Conservation (phyloP, 495 filamentous ascomycete genomes). For the Podospora appendiculata region DNA sequence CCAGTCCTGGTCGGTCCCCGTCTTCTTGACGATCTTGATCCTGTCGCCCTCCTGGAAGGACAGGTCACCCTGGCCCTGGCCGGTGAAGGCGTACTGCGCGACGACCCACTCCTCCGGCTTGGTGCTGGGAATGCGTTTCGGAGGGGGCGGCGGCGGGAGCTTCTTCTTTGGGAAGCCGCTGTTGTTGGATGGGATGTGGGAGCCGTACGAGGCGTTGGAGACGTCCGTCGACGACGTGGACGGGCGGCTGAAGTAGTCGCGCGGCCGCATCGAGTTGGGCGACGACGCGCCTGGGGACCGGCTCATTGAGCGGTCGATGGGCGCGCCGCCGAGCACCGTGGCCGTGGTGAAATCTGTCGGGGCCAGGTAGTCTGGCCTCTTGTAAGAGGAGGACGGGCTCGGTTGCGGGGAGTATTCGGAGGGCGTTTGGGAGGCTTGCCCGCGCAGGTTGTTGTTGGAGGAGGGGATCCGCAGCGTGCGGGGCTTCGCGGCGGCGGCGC, state of each 20-base stretch:
- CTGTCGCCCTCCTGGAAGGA: slow-evolving; percentile 76
- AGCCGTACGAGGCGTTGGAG: slow-evolving; percentile 12
- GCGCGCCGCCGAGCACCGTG: slow-evolving; percentile 25
- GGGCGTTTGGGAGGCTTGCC: slow-evolving; percentile 1
- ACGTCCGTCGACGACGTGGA: slow-evolving; percentile 27
- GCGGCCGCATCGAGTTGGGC: slow-evolving; percentile 14
- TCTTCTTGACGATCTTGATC: slow-evolving; percentile 79
- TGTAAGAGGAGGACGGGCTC: slow-evolving; percentile 16
- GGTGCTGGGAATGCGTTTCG: slow-evolving; percentile 41
- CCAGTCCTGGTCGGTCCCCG: slow-evolving; percentile 85
- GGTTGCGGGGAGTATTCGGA: slow-evolving; percentile 13
- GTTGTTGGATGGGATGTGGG: not conserved
- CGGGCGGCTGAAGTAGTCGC: slow-evolving; percentile 46
- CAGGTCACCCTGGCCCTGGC: slow-evolving; percentile 66
- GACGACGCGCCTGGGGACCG: slow-evolving; percentile 3
- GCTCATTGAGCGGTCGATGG: slow-evolving; percentile 13
- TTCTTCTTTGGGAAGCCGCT: slow-evolving; percentile 30
- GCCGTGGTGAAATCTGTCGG: slow-evolving; percentile 43
- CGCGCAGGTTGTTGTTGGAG: not conserved
- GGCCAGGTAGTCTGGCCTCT: slow-evolving; percentile 22
- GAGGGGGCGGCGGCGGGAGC: slow-evolving; percentile 60
- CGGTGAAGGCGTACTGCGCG: slow-evolving; percentile 74
- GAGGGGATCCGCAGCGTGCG: slow-evolving; percentile 33
- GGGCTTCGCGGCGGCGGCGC: slow-evolving; percentile 13
- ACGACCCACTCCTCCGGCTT: slow-evolving; percentile 59